Evolutionary conservation across 306 rosid genomes (phyloP).

Genomic region (Oemleria cerasiformis): DNA sequence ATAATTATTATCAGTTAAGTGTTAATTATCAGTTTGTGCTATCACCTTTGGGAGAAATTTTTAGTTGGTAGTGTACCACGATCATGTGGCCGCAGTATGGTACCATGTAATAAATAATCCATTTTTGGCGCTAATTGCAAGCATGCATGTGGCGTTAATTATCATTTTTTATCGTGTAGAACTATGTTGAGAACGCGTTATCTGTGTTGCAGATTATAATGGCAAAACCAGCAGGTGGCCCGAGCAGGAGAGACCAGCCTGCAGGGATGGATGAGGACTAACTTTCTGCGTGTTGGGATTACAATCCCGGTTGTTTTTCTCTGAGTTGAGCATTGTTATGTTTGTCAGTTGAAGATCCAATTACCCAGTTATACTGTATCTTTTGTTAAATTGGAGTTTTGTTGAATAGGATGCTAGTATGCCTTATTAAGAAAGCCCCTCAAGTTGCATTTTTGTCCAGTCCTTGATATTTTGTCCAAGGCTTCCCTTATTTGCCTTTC

Average conservation of each 20-base stretch:
- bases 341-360: background rate
- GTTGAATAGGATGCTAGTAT: background rate
- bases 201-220: constrained; percentile 67
- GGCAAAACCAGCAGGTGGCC: constrained; percentile 97
- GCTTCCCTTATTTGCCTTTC: background rate
- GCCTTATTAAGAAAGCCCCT: background rate
- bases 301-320: constrained; percentile 21
- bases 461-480: background rate
- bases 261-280: constrained; percentile 88
- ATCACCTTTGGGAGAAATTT: no score
- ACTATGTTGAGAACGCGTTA: constrained; percentile 1
- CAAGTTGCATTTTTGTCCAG: background rate
- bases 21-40: background rate
- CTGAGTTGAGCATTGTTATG: constrained; percentile 20
- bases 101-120: background rate
- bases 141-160: background rate
- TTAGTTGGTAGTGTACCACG: no score
- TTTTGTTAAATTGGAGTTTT: background rate
- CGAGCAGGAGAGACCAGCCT: constrained; percentile 59
- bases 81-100: no score
- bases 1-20: background rate
- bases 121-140: background rate
- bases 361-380: background rate
- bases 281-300: background rate
- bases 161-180: background rate